Conservation (phyloP, 1,284 basidiomycete species). For the Somion occarium region DNA sequence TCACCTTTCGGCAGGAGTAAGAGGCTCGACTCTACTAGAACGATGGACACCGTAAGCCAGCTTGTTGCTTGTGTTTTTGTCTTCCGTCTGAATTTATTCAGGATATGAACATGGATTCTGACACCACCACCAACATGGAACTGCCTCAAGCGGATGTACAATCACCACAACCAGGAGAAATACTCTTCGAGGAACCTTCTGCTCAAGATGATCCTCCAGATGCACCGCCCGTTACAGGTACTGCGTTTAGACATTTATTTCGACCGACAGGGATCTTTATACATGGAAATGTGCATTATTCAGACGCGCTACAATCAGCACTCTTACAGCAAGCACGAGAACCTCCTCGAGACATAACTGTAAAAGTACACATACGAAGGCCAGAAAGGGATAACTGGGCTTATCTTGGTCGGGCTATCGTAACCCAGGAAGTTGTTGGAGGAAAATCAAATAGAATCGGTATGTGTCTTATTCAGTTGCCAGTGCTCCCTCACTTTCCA, state of each 20-base stretch:
- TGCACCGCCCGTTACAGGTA: neutral
- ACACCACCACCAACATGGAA: slow-evolving; percentile 7
- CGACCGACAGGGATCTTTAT: neutral
- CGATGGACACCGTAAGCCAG: slow-evolving; percentile 5
- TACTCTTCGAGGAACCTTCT: neutral
- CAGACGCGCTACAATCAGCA: neutral
- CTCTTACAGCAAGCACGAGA: slow-evolving; percentile 29
- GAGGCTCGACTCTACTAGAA: neutral
- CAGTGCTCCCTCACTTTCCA: too few relatives aligned
- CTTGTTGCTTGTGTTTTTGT: neutral
- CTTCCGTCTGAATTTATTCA: neutral
- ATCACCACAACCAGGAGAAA: neutral
- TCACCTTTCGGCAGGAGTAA: neutral
- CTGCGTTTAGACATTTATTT: neutral
- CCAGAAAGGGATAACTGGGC: slow-evolving; percentile 77
- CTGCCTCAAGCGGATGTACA: neutral
- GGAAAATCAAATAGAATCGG: slow-evolving; percentile 68
- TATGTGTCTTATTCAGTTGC: too few relatives aligned
- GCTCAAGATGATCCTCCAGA: neutral
- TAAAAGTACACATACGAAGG: slow-evolving; percentile 77
- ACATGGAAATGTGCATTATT: neutral
- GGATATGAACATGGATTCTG: slow-evolving; percentile 12
- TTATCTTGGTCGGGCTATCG: slow-evolving; percentile 70
- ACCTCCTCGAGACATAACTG: slow-evolving; percentile 67
- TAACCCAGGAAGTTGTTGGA: slow-evolving; percentile 64